Conservation (phyloP, 2,329 filamentous ascomycete species). For the Alternaria conjuncta region DNA sequence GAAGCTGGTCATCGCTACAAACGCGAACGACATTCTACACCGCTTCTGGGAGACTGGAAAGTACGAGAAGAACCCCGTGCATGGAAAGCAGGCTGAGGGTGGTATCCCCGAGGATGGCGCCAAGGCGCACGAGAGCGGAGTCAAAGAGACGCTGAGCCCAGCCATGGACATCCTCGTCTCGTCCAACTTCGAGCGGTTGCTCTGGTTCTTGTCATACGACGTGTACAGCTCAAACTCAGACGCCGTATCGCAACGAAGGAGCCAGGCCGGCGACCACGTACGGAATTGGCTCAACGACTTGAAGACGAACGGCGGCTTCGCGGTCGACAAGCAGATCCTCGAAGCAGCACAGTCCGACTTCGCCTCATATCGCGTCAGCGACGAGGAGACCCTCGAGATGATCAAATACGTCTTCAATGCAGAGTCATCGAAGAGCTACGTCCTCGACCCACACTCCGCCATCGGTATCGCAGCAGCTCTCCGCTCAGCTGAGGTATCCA, state of each 20-base stretch:
- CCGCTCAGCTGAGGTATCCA: conserved; percentile 66
- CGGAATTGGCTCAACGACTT: conserved; percentile 78
- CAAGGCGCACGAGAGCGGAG: conserved; percentile 71
- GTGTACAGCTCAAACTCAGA: conserved; percentile 49
- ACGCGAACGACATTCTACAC: conserved; percentile 96
- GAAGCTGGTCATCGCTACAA: conserved; percentile 91
- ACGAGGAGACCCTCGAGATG: conserved; percentile 57
- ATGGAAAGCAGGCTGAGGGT: conserved; percentile 63
- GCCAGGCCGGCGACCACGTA: conserved; percentile 73
- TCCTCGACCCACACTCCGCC: conserved; percentile 91
- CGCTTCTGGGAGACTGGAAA: conserved; percentile 90
- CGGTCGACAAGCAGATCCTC: conserved; percentile 76
- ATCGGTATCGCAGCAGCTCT: conserved; percentile 81
- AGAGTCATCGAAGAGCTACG: conserved; percentile 64
- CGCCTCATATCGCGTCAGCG: conserved; percentile 74
- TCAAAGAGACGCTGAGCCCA: conserved; percentile 89
- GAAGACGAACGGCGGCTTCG: conserved; percentile 82
- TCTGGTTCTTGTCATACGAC: conserved; percentile 86
- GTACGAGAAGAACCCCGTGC: conserved; percentile 83
- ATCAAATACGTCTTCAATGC: conserved; percentile 58
- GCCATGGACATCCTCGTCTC: conserved; percentile 98
- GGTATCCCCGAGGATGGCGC: conserved; percentile 63
- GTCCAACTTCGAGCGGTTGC: conserved; percentile 92
- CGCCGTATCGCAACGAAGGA: conserved; percentile 53
- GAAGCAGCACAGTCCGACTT: conserved; percentile 75